These are phyloP conservation scores for Phytophthora cactorum DNA, from an alignment of 352 stramenopile genomes.

Conservation along the genomic window DNA sequence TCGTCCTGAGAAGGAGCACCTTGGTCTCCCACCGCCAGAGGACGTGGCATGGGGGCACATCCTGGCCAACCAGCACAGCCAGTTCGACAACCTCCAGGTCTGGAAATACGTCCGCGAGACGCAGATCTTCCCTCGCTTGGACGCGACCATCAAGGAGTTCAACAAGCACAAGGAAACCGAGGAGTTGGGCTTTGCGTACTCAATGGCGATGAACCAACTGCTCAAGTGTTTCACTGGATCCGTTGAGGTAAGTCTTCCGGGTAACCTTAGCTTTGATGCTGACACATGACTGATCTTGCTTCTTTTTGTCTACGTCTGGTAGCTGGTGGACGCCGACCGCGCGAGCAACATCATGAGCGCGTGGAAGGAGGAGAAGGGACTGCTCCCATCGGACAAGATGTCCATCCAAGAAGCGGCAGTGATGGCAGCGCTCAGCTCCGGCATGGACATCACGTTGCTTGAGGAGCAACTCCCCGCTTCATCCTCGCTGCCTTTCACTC, in stretches of 20 bases:
- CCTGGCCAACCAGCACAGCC: conserved; percentile 77
- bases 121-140: conserved; percentile 77
- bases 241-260: conserved; percentile 59
- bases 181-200: conserved; percentile 83
- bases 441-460: conserved; percentile 65
- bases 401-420: conserved; percentile 62
- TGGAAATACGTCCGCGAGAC: conserved; percentile 85
- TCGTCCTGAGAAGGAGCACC: conserved; percentile 43
- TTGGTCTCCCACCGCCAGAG: conserved; percentile 52
- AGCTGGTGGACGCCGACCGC: conserved; percentile 64
- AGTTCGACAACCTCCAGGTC: conserved; percentile 88
- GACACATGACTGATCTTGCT: conserved; percentile 11
- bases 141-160: conserved; percentile 65
- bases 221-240: conserved; percentile 85
- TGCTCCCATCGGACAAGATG: conserved; percentile 35
- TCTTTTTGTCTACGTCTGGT: conserved; percentile 7
- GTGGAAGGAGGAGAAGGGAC: conserved; percentile 36
- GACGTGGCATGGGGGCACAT: conserved; percentile 86
- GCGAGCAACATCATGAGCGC: conserved; percentile 45
- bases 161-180: conserved; percentile 67
- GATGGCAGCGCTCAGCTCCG: conserved; percentile 55
- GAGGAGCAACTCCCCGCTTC: conserved; percentile 62
- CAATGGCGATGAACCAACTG: conserved; percentile 75
- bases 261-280: not conserved
- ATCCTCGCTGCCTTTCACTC: conserved; percentile 42